These are phyloP conservation scores for Telfairia occidentalis DNA, from an alignment of 331 rosid genomes.

Conservation along the genomic window DNA sequence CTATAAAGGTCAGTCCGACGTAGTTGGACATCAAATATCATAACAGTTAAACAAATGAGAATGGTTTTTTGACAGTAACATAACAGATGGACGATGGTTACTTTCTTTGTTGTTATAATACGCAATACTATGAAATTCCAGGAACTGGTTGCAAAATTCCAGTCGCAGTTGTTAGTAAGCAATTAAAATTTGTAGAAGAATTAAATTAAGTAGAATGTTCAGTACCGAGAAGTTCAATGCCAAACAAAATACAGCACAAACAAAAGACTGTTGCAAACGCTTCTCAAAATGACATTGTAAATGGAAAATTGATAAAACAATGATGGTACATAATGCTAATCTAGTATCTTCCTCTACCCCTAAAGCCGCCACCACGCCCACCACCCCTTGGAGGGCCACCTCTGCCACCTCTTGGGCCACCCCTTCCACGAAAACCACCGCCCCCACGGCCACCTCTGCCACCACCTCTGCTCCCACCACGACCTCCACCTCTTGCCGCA, in stretches of 20 bases:
- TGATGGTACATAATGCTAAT: slow-evolving; percentile 2
- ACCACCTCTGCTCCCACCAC: slow-evolving; percentile 56
- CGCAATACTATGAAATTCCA: neutral
- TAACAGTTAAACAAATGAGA: neutral
- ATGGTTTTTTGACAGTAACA: neutral
- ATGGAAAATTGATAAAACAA: neutral
- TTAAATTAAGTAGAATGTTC: neutral
- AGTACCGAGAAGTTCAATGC: neutral
- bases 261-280: neutral
- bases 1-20: neutral
- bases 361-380: slow-evolving; percentile 59
- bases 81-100: neutral
- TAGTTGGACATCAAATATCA: neutral
- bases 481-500: slow-evolving; percentile 47
- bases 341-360: slow-evolving; percentile 71
- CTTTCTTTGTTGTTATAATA: neutral
- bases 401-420: slow-evolving; percentile 70
- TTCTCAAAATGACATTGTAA: neutral
- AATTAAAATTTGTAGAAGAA: neutral
- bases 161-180: neutral
- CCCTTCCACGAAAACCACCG: slow-evolving; percentile 70
- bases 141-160: neutral
- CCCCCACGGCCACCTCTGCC: slow-evolving; percentile 34
- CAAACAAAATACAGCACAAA: slow-evolving; percentile 7
- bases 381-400: slow-evolving; percentile 69